phyloP scores from a whole-genome alignment of 78 protist genomes.

The Dictyostelium citrinum region DNA sequence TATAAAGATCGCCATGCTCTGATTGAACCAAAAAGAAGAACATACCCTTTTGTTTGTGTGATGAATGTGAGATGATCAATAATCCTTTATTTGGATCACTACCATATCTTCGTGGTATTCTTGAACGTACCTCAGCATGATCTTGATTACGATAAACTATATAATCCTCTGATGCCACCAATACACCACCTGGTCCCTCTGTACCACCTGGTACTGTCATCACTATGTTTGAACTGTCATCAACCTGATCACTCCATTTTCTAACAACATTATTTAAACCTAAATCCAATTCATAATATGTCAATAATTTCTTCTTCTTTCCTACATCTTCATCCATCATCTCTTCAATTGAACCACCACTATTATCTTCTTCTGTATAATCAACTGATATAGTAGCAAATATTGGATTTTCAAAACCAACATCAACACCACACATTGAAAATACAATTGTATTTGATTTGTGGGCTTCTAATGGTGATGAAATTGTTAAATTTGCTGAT shows the following conservation, averaged over 20 bases:
- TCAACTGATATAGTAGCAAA: constrained; percentile 97
- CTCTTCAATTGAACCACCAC: constrained; percentile 37
- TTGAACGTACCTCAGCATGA: constrained; percentile 17
- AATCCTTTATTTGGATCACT: constrained; percentile 32
- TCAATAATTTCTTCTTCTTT: constrained; percentile 77
- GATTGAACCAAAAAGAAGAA: constrained; percentile 96
- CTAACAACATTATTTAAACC: constrained; percentile 98
- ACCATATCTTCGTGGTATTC: constrained; percentile 84
- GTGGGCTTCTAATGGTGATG: constrained; percentile 99
- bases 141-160: constrained; percentile 56
- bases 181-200: constrained; percentile 97
- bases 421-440: constrained; percentile 94
- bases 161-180: constrained; percentile 84
- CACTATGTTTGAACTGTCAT: constrained; percentile 74
- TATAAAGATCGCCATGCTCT: constrained; percentile 97
- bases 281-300: constrained; percentile 98
- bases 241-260: constrained; percentile 86
- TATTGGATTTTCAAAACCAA: constrained; percentile 97
- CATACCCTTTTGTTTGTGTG: constrained; percentile 73
- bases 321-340: neutral
- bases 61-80: constrained; percentile 65
- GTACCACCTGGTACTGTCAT: constrained; percentile 95
- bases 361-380: constrained; percentile 81
- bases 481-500: constrained; percentile 85
- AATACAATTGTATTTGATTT: constrained; percentile 86